Evolutionary conservation across 371 early-diverging fungal genomes (phyloP).

Genomic region (Zychaea mexicana): DNA sequence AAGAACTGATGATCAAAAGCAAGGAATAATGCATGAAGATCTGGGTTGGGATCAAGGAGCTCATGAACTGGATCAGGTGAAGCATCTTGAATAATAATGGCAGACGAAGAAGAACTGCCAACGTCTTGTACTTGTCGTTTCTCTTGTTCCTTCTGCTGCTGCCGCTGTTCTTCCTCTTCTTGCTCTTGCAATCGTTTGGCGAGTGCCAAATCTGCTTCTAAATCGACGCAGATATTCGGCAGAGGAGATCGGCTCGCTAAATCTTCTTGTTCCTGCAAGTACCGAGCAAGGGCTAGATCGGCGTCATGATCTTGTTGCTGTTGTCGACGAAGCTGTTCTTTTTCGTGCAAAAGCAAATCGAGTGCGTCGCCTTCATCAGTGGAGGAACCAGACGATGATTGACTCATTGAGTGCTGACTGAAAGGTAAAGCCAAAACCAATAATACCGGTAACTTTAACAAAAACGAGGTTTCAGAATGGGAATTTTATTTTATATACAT

Average conservation of each 20-base stretch:
- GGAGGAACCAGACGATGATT: background rate
- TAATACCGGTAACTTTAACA: too few species aligned
- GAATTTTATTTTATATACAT: background rate
- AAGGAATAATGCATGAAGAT: slow-evolving; percentile 57
- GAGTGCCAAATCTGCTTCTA: slow-evolving; percentile 16
- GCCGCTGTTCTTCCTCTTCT: slow-evolving; percentile 25
- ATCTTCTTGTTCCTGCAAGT: slow-evolving; percentile 37
- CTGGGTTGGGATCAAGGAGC: slow-evolving; percentile 33
- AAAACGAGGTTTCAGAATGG: background rate
- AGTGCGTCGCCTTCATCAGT: slow-evolving; percentile 10
- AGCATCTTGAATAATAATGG: background rate
- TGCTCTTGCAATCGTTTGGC: slow-evolving; percentile 21
- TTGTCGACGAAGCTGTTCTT: slow-evolving; percentile 9
- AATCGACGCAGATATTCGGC: slow-evolving; percentile 3
- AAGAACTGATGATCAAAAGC: slow-evolving; percentile 61
- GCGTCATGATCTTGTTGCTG: background rate
- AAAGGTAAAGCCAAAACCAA: too few species aligned
- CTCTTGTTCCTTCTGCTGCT: too few species aligned
- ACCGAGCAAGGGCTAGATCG: slow-evolving; percentile 41
- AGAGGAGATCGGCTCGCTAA: too few species aligned
- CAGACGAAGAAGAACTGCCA: background rate
- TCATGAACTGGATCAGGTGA: background rate
- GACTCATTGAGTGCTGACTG: background rate
- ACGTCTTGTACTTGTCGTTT: too few species aligned
- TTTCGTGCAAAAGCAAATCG: slow-evolving; percentile 35